Percentiles rank a stretch among this genome's conserved stretches.
Conservation (phyloP, 2,329 filamentous ascomycete genomes). For the Salinomyces thailandicus region DNA sequence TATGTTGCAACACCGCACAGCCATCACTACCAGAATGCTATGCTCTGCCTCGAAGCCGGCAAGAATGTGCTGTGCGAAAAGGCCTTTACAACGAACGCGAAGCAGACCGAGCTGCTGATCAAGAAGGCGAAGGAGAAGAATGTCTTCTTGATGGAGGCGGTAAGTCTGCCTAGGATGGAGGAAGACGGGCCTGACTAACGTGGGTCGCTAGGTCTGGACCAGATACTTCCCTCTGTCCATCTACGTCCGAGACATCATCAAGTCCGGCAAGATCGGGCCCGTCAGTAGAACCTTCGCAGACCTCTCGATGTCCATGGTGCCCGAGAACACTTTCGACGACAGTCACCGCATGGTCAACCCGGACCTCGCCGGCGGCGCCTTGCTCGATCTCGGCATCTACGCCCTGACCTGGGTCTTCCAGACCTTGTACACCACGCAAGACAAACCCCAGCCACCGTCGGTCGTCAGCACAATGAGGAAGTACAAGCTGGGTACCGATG, state of each 20-base stretch:
- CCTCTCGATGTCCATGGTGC: constrained; percentile 48
- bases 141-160: constrained; percentile 60
- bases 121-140: constrained; percentile 63
- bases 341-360: constrained; percentile 71
- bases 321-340: constrained; percentile 50
- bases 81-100: constrained; percentile 73
- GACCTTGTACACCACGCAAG: constrained; percentile 69
- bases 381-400: constrained; percentile 83
- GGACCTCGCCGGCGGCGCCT: constrained; percentile 69
- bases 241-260: constrained; percentile 58
- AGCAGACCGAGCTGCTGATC: constrained; percentile 62
- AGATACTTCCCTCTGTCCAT: constrained; percentile 77
- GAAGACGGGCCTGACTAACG: neutral
- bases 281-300: constrained; percentile 49
- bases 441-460: constrained; percentile 54
- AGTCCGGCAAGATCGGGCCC: constrained; percentile 43
- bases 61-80: constrained; percentile 91
- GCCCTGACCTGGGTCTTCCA: constrained; percentile 86
- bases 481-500: constrained; percentile 65
- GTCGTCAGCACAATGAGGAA: constrained; percentile 60
- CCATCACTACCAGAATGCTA: constrained; percentile 84
- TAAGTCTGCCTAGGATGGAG: constrained; percentile 2
- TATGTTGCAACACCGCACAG: constrained; percentile 87
- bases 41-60: constrained; percentile 71
- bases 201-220: neutral